Base-by-base conservation (phyloP, 441 rosid genomes). In the Viola pubescens region DNA sequence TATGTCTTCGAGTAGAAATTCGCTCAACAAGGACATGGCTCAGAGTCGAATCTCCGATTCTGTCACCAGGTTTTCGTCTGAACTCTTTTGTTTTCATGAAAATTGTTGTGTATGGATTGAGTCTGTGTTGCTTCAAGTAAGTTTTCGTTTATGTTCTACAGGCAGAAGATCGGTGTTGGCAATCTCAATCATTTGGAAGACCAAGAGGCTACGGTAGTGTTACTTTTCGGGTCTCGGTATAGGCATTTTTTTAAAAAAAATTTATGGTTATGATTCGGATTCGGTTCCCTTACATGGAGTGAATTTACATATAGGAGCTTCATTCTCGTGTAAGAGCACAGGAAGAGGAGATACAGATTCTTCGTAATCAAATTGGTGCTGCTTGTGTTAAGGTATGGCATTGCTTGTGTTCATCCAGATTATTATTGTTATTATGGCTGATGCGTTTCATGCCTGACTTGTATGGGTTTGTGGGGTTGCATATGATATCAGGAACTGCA, bases 401-500 rank as follows among this genome's bases (percentile, higher is more conserved):
- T 58, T 67, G n/a, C 40, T 55, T 59, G 46, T 41, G 10, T 60
- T 41, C 52, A 11, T 55, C 48, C 44, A 41, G 48, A 39, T 52
- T 48, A 52, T 4, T 40, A 1, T 19, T 54, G 50, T 4, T 44
- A 3, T 16, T 54, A 12, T 60, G 45, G 60, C 46, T 53, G 55
- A 43, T 52, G 40, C 41, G 16, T 38, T 58, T 13, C 39, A 52
- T 69, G 65, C 74, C 57, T 64, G 40, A 68, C 56, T 62, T 45
- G 38, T 43, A 38, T 52, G 60, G 44, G 42, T 19, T 59, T 73
- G 62, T 48, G 3, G 66, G 70, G 57, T 12, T 66, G 54, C 60
- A 49, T 66, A 40, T 77, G 71, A 12, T 66, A 48, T 69, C 88
- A 94, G 99, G 96, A 94, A 71, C 68, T 94, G 82, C 94, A 88